Evolutionary conservation across 2,329 filamentous ascomycete genomes (phyloP), one percentile per base, ranked within the genome.

Genomic region (Akanthomyces dipterigenus): DNA sequence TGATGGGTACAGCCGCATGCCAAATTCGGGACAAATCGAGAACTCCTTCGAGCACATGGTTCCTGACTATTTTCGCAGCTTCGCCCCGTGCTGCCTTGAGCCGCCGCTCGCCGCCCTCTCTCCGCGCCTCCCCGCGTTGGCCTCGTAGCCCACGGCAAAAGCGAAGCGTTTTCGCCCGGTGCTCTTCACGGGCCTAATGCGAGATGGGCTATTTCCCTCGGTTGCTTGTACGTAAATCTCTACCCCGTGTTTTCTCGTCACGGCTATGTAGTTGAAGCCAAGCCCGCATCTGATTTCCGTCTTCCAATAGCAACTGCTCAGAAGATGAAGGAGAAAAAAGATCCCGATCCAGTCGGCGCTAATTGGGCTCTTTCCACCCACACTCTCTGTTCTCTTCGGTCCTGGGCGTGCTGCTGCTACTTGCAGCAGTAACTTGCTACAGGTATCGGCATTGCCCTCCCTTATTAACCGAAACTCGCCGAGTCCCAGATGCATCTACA

Each of bases 41-140:
- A 56, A 22, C 36, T 18, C 16, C 36, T 6, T 43, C 24, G 38
- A 53, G 57, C 57, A 60, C 57, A 53, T 46, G 53, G 60, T 61
- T 61, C 60, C 60, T 61, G 53, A 56, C 60, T 61, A 61, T 61
- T 61, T 61, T 61, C 60, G 60, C n/a, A n/a, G n/a, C n/a, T n/a
- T n/a, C n/a, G n/a, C n/a, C 53, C 51, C 28, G 18, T 28, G 22
- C 3, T 42, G 42, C 60, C 26, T 51, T 61, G 60, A 61, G 60
- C 60, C 60, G 53, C 60, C 51, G 60, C 34, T 61, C 60, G 60
- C 60, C 60, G 45, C 59, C 12, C 45, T 12, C 36, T 28, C 38
- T 56, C 60, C 60, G 53, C 45, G 51, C 60, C 24, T 55, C 60
- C 53, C 60, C 53, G 45, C 51, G 40, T 53, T 31, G 38, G 20